Conservation (phyloP, 306 rosid genomes). For the Leucaena leucocephala region DNA sequence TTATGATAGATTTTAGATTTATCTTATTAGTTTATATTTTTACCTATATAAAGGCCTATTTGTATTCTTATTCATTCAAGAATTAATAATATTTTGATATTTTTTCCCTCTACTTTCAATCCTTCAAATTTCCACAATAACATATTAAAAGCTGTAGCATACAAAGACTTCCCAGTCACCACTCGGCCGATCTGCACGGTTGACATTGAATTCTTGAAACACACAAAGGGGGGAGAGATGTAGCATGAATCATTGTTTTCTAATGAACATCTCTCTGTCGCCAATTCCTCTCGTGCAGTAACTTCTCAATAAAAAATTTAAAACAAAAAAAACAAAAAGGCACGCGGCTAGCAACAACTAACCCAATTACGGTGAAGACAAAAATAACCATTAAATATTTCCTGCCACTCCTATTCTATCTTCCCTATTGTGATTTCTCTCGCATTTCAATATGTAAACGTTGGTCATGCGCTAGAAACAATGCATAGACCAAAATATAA, state of each 20-base stretch:
- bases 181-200: background rate
- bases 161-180: background rate
- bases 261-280: conserved; percentile 19
- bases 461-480: conserved; percentile 42
- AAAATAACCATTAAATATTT: conserved; percentile 21
- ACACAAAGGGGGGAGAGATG: background rate
- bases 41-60: too few species aligned
- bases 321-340: background rate
- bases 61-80: too few species aligned
- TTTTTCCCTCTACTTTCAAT: too few species aligned
- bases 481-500: conserved; percentile 37
- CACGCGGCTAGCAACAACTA: conserved; percentile 46
- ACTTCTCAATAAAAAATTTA: background rate
- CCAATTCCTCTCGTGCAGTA: conserved; percentile 33
- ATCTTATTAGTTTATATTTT: too few species aligned
- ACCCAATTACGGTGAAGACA: conserved; percentile 30
- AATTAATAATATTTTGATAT: too few species aligned
- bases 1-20: too few species aligned
- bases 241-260: conserved; percentile 17
- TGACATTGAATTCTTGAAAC: background rate
- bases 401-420: conserved; percentile 30
- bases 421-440: conserved; percentile 34
- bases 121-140: too few species aligned
- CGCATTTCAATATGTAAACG: conserved; percentile 21
- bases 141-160: background rate